Evolutionary conservation across 2,329 filamentous ascomycete genomes (phyloP), one percentile per base, ranked within the genome.

Genomic region (Diaporthe eres): DNA sequence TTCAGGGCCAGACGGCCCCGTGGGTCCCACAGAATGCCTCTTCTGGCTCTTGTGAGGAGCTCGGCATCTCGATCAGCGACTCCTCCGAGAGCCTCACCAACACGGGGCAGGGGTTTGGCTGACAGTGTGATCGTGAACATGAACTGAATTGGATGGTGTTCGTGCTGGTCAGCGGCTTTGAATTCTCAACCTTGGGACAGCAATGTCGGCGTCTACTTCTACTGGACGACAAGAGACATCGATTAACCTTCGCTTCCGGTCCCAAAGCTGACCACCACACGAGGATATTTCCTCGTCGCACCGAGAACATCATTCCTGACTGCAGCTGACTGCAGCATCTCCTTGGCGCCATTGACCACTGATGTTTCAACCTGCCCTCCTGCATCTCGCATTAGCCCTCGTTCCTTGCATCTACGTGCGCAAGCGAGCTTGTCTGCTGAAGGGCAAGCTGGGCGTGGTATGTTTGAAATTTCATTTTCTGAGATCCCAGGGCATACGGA

Each of bases 331-430:
- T 51, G 44, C 63, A 68, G 63, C 28, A 51, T 28, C 19, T 51
- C 22, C 47, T 68, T 68, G 63, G 63, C 63, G 63, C 47, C 63
- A 53, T 68, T 68, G 63, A 53, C 63, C 63, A 68, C 63, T 68
- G 28, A 53, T n/a, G 22, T 53, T 17, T 39, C 63, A 39, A 68
- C 42, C 31, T 68, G 12, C 22, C 22, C 47, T 68, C 47, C 63
- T 68, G 63, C 31, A 25, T 47, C 47, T 68, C 47, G 63, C 63
- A 53, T 53, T 68, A 47, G 60, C 60, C 39, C 39, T 65, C 25
- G 60, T 65, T 17, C 60, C 60, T 65, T 47, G 39, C 60, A 65
- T 65, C 60, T 42, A 65, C 60, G 10, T 31, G n/a, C 37, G 42
- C 34, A 49, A 65, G 42, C 42, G 61, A 47, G 42, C 61, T 65